These are phyloP conservation scores for Westerdykella aurantiaca DNA, from an alignment of 2,329 filamentous ascomycete genomes.

Conservation along the genomic window DNA sequence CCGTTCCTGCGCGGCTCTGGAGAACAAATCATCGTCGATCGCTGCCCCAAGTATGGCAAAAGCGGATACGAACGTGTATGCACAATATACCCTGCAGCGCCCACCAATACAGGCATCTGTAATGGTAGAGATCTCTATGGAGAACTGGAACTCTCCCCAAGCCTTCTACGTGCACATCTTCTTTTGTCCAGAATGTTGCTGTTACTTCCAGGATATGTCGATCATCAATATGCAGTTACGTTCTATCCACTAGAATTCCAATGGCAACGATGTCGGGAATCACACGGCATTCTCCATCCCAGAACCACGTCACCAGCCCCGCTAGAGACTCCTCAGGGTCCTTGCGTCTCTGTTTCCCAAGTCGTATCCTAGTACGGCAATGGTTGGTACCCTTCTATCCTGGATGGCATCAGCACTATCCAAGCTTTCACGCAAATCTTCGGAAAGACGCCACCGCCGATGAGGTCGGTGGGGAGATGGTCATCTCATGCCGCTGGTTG, in stretches of 20 bases:
- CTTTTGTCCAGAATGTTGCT: not conserved
- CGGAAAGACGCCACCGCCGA: constrained; percentile 12
- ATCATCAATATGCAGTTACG: not conserved
- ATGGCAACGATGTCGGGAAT: constrained; percentile 10
- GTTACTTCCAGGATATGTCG: not conserved
- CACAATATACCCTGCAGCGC: constrained; percentile 10
- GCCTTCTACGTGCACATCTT: too few relatives aligned
- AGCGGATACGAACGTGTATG: constrained; percentile 18
- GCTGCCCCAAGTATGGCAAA: constrained; percentile 20
- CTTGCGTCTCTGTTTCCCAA: constrained; percentile 1
- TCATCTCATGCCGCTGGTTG: constrained; percentile 17
- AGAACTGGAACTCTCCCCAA: too few relatives aligned
- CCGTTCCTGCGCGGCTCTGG: constrained; percentile 17
- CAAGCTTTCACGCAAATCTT: constrained; percentile 9
- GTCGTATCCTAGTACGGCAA: constrained; percentile 1
- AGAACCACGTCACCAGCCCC: constrained; percentile 7
- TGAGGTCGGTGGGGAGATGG: constrained; percentile 13
- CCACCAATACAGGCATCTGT: constrained; percentile 4
- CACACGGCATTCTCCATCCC: constrained; percentile 4
- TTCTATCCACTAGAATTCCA: constrained; percentile 4
- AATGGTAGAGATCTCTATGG: too few relatives aligned
- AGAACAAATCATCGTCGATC: constrained; percentile 17
- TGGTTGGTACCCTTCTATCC: constrained; percentile 3
- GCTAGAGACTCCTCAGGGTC: constrained; percentile 1
- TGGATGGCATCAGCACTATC: constrained; percentile 7